Base-by-base conservation (phyloP, 2,329 filamentous ascomycete species). In the Tolypocladium ophioglossoides region DNA sequence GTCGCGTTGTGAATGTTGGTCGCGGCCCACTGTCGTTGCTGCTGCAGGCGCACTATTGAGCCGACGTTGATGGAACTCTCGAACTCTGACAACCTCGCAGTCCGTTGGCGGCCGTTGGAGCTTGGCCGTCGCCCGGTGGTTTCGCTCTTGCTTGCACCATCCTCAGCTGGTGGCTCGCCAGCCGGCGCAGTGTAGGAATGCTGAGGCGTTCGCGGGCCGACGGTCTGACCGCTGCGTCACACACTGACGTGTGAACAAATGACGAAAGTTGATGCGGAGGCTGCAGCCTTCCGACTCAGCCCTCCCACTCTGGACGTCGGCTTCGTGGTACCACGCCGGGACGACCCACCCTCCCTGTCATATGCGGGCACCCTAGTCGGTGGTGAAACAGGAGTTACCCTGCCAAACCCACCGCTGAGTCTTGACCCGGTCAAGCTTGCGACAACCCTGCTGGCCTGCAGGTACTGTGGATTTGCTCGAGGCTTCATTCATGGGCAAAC, bases 251-350 rank as follows among this genome's bases (percentile, higher is more conserved):
- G 52, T 38, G 35, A 35, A 35, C 53, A 52, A 24, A 54, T 44
- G 50, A 48, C 39, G 40, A 52, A 30, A 52, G 56, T 53, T 51
- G 56, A 46, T 54, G 52, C 53, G 47, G 52, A 50, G 49, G 50
- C 62, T 60, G 61, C 60, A 63, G 62, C 60, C 59, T 63, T 59
- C 57, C 61, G 61, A 56, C 58, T 62, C 63, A 62, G 61, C 60
- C 59, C 58, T 59, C 57, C 54, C 59, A 56, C 56, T 55, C 48
- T 51, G 32, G 50, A 51, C n/a, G 53, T 41, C 52, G 44, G 40
- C 35, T 41, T 58, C 51, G 56, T 53, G 53, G 56, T 58, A 61
- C 54, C 57, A 61, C 53, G 58, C 55, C 61, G 55, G 52, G 55
- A 59, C 48, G 56, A 56, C 56, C 62, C 62, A 61, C 62, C 57